Base-by-base conservation (phyloP, 495 filamentous ascomycete species). In the Aspergillus incahuasiensis region DNA sequence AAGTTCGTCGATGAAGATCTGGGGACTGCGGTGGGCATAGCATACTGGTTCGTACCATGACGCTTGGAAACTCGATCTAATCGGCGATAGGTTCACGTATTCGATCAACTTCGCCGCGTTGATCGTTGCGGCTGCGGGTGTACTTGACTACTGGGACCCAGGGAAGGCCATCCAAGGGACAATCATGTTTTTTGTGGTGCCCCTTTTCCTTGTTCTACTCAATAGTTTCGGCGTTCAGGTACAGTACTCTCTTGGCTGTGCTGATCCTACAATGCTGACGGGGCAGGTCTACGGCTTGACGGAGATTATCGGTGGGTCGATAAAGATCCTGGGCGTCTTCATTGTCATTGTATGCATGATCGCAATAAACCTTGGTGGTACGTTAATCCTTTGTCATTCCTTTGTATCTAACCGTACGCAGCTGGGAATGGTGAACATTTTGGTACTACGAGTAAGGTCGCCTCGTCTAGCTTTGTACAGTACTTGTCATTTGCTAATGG, bases 1-100 rank as follows among this genome's bases (percentile, higher is more conserved):
- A 63, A 69, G 22, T 81, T 79, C 59, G 72, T 80, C 9, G 78
- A 82, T 47, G 59, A 60, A 11, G 75, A 77, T 9, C 58, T 82
- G 40, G 77, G 75, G 0, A 75, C 73, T 21, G 68, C 69, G 8
- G 69, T 79, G 7, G 76, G 76, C 12, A 56, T 74, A 16, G 65
- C 68, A 43, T 80, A 82, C 56, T 81, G 77, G 79, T 79, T 41
- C 24, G 59, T 48, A 21, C 11, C 6, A 5, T 2, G 20, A 5
- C 5, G 3, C 15, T n/a, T 35, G n/a, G 3, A 16, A 8, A 40
- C 3, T 40, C 38, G 32, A 15, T 40, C 38, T 40, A 12, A 40
- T 18, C 5, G 1, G 25, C 15, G 5, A 40, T 38, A 79, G 75
- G 77, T 72, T 79, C 50, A 71, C 71, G 0, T 79, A 73, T 45